Evolutionary conservation across 2,329 filamentous ascomycete species (phyloP).

Genomic region (Fusarium fracticaudum): DNA sequence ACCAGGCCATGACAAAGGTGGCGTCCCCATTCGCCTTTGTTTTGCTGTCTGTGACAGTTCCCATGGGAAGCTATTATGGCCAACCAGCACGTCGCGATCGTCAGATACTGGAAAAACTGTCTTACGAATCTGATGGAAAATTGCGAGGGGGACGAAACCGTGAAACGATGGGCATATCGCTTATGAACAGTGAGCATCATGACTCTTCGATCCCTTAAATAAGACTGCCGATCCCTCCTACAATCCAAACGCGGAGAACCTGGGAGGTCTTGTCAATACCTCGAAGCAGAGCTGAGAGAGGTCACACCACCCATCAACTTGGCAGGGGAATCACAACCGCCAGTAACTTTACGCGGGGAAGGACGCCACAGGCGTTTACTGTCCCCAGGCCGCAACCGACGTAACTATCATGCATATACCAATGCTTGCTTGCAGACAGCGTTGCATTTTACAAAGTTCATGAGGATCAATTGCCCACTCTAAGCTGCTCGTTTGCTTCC

Average conservation of each 20-base stretch:
- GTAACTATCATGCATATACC: slow-evolving; percentile 14
- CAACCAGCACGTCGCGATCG: slow-evolving; percentile 32
- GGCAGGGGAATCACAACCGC: slow-evolving; percentile 34
- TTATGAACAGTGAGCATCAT: slow-evolving; percentile 32
- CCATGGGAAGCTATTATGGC: neutral
- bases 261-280: slow-evolving; percentile 10
- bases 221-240: slow-evolving; percentile 22
- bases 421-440: slow-evolving; percentile 15
- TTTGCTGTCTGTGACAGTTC: neutral
- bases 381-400: slow-evolving; percentile 4
- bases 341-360: slow-evolving; percentile 26
- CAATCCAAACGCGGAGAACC: slow-evolving; percentile 20
- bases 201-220: neutral
- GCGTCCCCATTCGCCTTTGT: slow-evolving; percentile 17
- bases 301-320: slow-evolving; percentile 34
- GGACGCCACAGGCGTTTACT: slow-evolving; percentile 22
- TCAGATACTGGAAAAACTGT: neutral
- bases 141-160: neutral
- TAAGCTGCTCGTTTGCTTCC: neutral
- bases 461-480: slow-evolving; percentile 1
- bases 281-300: slow-evolving; percentile 12
- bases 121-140: neutral
- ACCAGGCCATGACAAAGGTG: slow-evolving; percentile 33
- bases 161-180: neutral
- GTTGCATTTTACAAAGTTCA: slow-evolving; percentile 15